These are phyloP conservation scores for Capsella rubella DNA, from an alignment of 441 rosid species.

Conservation along the genomic window DNA sequence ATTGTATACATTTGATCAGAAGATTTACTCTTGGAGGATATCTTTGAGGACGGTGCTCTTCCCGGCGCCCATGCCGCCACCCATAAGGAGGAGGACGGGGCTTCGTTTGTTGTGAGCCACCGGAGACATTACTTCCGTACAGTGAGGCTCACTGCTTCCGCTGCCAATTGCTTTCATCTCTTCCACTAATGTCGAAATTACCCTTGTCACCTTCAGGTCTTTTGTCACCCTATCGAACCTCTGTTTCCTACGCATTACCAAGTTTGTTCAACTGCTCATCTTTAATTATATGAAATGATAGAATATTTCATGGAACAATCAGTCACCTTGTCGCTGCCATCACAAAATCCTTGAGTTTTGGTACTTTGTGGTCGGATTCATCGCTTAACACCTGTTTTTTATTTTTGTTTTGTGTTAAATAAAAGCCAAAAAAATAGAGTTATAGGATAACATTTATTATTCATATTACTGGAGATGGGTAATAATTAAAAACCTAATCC, in stretches of 20 bases:
- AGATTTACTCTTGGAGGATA: slow-evolving; percentile 67
- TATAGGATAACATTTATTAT: neutral
- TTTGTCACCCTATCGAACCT: slow-evolving; percentile 76
- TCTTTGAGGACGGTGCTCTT: slow-evolving; percentile 92
- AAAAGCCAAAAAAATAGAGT: neutral
- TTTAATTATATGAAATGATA: too few relatives aligned
- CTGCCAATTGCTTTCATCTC: slow-evolving; percentile 72
- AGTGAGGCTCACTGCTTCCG: slow-evolving; percentile 45
- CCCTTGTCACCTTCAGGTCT: slow-evolving; percentile 64
- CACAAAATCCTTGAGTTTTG: slow-evolving; percentile 66
- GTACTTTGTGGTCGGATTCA: slow-evolving; percentile 54
- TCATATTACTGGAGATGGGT: slow-evolving; percentile 11
- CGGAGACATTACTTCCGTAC: slow-evolving; percentile 81
- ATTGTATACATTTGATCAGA: neutral
- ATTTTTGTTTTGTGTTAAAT: neutral
- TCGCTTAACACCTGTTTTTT: slow-evolving; percentile 57
- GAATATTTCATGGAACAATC: neutral
- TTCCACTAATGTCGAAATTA: slow-evolving; percentile 72
- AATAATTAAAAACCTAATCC: slow-evolving; percentile 21
- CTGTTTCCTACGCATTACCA: slow-evolving; percentile 54
- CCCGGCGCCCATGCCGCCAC: slow-evolving; percentile 99
- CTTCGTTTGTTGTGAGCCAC: slow-evolving; percentile 71
- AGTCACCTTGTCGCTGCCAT: slow-evolving; percentile 89
- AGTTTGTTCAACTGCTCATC: too few relatives aligned
- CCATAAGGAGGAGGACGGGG: slow-evolving; percentile 90